These are phyloP conservation scores for Stachybotrys chartarum DNA, from an alignment of 2,329 filamentous ascomycete genomes.

Conservation along the genomic window DNA sequence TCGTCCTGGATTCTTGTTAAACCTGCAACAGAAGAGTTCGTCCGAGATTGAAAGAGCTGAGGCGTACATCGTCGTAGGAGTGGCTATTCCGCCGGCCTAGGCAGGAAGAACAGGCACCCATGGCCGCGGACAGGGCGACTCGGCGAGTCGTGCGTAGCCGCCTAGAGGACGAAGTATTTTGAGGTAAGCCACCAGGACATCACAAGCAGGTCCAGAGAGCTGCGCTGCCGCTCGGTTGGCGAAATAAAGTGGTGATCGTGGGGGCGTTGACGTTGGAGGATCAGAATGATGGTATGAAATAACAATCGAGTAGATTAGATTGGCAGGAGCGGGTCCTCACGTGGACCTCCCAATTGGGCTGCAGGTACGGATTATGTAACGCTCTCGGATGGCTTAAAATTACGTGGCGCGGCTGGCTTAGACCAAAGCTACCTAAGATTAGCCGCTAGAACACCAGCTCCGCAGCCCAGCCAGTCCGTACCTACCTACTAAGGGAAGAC, in stretches of 20 bases:
- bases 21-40: neutral
- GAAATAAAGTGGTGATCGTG: neutral
- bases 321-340: neutral
- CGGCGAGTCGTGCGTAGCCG: neutral
- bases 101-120: slow-evolving; percentile 58
- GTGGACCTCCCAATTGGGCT: neutral
- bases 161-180: neutral
- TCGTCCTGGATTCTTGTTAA: slow-evolving; percentile 38
- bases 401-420: too few relatives aligned
- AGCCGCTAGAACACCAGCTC: too few relatives aligned
- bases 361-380: neutral
- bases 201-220: neutral
- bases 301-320: neutral
- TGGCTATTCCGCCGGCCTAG: slow-evolving; percentile 45
- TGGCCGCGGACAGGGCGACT: slow-evolving; percentile 20
- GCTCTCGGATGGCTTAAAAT: neutral
- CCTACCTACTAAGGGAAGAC: too few relatives aligned
- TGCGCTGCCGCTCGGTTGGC: neutral
- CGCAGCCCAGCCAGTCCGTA: too few relatives aligned
- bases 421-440: too few relatives aligned
- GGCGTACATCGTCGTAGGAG: slow-evolving; percentile 46
- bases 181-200: neutral
- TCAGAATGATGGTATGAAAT: slow-evolving; percentile 5
- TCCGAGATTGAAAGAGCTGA: neutral
- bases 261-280: neutral